A percentile compares a stretch with the other conserved stretches of the same genome.
Evolutionary conservation across 1,139 yeast species (phyloP).

Genomic region (Sporopachydermia cereana): DNA sequence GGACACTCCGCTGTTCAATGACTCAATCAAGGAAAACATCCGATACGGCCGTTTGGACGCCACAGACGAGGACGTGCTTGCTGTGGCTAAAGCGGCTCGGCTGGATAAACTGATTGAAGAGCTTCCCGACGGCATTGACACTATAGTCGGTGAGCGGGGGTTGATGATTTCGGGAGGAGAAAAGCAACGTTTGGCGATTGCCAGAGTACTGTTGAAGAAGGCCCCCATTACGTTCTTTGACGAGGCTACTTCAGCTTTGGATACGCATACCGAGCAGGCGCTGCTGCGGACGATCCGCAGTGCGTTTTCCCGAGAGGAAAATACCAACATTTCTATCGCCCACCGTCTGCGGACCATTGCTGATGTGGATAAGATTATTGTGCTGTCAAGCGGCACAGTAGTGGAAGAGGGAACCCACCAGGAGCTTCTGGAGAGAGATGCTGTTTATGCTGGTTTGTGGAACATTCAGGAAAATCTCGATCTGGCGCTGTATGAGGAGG

Average conservation of each 20-base stretch:
- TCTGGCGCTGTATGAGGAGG: constrained; percentile 31
- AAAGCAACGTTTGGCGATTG: constrained; percentile 89
- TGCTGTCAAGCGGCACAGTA: constrained; percentile 65
- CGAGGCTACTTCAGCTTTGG: constrained; percentile 94
- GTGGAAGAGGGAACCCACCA: constrained; percentile 81
- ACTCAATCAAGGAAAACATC: constrained; percentile 76
- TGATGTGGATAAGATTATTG: constrained; percentile 89
- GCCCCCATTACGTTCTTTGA: constrained; percentile 91
- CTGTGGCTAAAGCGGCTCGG: constrained; percentile 59
- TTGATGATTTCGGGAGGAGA: constrained; percentile 99
- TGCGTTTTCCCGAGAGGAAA: constrained; percentile 43
- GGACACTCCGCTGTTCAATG: constrained; percentile 93
- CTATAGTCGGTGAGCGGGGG: constrained; percentile 97
- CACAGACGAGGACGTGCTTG: constrained; percentile 54
- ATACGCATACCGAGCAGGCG: constrained; percentile 90
- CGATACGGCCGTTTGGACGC: constrained; percentile 78
- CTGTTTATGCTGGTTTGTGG: constrained; percentile 78
- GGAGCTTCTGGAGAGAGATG: constrained; percentile 40
- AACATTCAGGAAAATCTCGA: constrained; percentile 78
- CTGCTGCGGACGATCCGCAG: constrained; percentile 59
- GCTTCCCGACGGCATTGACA: constrained; percentile 73
- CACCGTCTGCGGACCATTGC: constrained; percentile 90
- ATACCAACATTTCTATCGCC: constrained; percentile 84
- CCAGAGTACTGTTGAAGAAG: constrained; percentile 70
- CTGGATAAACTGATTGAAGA: constrained; percentile 50